A percentile compares a stretch with the other conserved stretches of the same genome.
phyloP scores from a whole-genome alignment of 2,329 filamentous ascomycete species.

The Exserohilum turcica region DNA sequence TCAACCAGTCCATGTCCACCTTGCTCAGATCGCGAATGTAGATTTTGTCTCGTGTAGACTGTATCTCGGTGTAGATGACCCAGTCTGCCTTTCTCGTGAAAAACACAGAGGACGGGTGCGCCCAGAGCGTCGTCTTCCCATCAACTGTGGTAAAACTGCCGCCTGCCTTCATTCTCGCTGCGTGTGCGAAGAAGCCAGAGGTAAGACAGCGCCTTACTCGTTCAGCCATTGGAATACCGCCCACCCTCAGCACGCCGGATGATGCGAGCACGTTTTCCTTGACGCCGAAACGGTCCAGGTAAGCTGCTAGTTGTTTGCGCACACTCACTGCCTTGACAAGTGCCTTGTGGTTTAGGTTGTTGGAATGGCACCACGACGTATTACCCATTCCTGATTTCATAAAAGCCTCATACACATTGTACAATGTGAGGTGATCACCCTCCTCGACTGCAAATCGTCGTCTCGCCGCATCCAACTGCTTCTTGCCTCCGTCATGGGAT shows the following conservation, averaged over 20 bases:
- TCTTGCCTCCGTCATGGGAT: constrained; percentile 76
- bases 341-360: constrained; percentile 84
- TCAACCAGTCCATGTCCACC: constrained; percentile 89
- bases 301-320: constrained; percentile 81
- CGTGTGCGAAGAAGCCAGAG: constrained; percentile 89
- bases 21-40: constrained; percentile 92
- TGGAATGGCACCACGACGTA: constrained; percentile 82
- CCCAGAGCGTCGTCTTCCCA: constrained; percentile 76
- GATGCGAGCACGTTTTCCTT: constrained; percentile 56
- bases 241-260: constrained; percentile 45
- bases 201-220: constrained; percentile 84
- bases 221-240: constrained; percentile 63
- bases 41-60: constrained; percentile 86
- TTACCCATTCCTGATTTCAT: constrained; percentile 82
- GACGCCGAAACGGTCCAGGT: constrained; percentile 84
- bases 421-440: constrained; percentile 88
- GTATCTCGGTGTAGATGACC: constrained; percentile 92
- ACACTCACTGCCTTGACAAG: constrained; percentile 84
- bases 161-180: constrained; percentile 90
- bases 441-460: constrained; percentile 89
- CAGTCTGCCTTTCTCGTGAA: constrained; percentile 97
- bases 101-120: constrained; percentile 90
- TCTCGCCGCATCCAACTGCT: constrained; percentile 72
- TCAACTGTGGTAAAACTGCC: constrained; percentile 87
- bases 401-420: constrained; percentile 94